phyloP scores from a whole-genome alignment of 164 flowering plant species.

The Warburgia ugandensis region DNA sequence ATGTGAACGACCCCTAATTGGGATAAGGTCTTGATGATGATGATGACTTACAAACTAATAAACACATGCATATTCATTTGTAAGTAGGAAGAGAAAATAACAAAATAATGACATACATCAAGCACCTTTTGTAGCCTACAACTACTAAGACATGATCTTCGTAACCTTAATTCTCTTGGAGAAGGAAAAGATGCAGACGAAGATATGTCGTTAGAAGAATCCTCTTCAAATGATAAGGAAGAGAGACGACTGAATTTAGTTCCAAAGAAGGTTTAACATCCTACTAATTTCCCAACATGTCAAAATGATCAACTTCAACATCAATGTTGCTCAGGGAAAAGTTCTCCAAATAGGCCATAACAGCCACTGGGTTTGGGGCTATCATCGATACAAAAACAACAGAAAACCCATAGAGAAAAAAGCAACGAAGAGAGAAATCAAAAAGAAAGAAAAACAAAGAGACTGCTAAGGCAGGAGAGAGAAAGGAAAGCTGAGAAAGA shows the following conservation, averaged over 20 bases:
- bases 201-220: conserved; percentile 39
- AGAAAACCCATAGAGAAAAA: neutral
- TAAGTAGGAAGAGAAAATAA: too few species aligned
- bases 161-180: conserved; percentile 10
- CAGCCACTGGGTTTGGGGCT: conserved; percentile 47
- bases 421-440: neutral
- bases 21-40: too few species aligned
- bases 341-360: conserved; percentile 66
- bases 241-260: conserved; percentile 64
- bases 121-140: conserved; percentile 26
- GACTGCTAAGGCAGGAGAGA: too few species aligned
- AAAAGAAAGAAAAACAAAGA: conserved; percentile 1
- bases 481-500: too few species aligned
- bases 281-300: conserved; percentile 10
- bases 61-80: too few species aligned
- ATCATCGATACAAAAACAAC: conserved; percentile 29
- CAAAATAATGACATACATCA: conserved; percentile 34
- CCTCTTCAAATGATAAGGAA: conserved; percentile 59
- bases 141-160: conserved; percentile 22
- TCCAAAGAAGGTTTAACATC: conserved; percentile 37
- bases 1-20: too few species aligned
- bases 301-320: conserved; percentile 8
- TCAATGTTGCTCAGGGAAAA: conserved; percentile 43
- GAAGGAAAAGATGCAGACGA: conserved; percentile 30
- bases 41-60: too few species aligned